Conservation (phyloP, 805 yeast genomes). For the Wickerhamomyces chaumierensis region DNA sequence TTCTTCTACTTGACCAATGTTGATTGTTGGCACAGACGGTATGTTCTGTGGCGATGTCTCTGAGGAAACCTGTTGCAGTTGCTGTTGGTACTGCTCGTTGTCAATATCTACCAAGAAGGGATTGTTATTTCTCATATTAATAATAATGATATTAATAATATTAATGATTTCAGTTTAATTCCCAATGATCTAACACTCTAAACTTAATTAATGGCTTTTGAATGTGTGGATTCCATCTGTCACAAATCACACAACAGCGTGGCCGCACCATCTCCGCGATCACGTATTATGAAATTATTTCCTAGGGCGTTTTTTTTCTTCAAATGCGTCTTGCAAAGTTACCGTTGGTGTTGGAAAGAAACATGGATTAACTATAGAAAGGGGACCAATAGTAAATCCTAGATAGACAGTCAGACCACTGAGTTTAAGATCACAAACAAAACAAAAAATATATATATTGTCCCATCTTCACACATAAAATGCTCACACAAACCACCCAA, state of each 20-base stretch:
- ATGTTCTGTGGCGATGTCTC: no score
- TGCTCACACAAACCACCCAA: not conserved
- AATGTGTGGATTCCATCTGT: not conserved
- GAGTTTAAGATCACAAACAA: no score
- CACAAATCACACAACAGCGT: not conserved
- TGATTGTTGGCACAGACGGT: no score
- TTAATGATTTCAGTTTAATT: not conserved
- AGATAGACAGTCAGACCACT: not conserved
- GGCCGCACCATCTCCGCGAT: no score
- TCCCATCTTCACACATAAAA: no score
- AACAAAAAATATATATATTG: no score
- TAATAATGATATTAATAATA: not conserved
- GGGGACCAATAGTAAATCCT: no score
- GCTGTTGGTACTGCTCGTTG: not conserved
- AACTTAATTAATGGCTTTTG: not conserved
- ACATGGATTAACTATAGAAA: no score
- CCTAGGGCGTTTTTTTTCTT: not conserved
- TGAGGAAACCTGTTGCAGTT: no score
- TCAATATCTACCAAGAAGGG: not conserved
- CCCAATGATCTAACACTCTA: no score
- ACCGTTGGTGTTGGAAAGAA: no score
- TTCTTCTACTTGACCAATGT: not conserved
- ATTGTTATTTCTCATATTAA: not conserved
- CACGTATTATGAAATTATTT: not conserved
- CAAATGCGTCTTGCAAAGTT: no score